Conservation (phyloP, 2,329 filamentous ascomycete genomes). For the Aspergillus sp. region DNA sequence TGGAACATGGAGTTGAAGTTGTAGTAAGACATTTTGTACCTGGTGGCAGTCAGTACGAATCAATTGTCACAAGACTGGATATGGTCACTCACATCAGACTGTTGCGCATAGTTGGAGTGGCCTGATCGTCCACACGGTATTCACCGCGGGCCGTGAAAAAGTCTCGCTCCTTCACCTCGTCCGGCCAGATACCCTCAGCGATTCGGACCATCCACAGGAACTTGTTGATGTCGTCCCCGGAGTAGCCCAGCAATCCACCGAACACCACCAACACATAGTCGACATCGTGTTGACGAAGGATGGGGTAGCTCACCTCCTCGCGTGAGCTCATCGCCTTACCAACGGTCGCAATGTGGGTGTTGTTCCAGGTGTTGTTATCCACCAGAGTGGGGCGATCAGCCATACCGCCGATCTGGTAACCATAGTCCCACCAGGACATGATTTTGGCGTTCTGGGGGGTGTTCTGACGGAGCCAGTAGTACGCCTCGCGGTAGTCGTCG, state of each 20-base stretch:
- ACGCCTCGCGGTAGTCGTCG: conserved; percentile 97
- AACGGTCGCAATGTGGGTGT: conserved; percentile 98
- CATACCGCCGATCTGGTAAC: conserved; percentile 99
- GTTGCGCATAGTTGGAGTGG: conserved; percentile 97
- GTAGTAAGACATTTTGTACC: conserved; percentile 99
- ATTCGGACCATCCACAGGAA: conserved; percentile 99
- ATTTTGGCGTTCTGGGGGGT: conserved; percentile 93
- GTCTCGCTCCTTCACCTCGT: conserved; percentile 94
- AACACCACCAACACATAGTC: conserved; percentile 99
- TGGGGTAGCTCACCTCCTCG: conserved; percentile 97
- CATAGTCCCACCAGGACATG: conserved; percentile 99
- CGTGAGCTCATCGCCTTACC: conserved; percentile 98
- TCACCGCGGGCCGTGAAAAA: conserved; percentile 94
- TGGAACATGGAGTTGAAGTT: conserved; percentile 94
- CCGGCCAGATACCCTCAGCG: conserved; percentile 99
- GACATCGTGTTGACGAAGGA: conserved; percentile 97
- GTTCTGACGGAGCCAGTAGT: conserved; percentile 99
- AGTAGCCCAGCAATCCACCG: conserved; percentile 92
- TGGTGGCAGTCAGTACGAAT: conserved; percentile 35
- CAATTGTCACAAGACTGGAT: conserved; percentile 17
- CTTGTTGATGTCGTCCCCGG: conserved; percentile 98
- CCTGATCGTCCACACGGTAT: conserved; percentile 89
- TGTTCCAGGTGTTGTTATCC: conserved; percentile 99
- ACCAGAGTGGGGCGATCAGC: conserved; percentile 94
- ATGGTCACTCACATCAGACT: conserved; percentile 79